Conservation (phyloP, 805 yeast genomes). For the Ascoidea asiatica region DNA sequence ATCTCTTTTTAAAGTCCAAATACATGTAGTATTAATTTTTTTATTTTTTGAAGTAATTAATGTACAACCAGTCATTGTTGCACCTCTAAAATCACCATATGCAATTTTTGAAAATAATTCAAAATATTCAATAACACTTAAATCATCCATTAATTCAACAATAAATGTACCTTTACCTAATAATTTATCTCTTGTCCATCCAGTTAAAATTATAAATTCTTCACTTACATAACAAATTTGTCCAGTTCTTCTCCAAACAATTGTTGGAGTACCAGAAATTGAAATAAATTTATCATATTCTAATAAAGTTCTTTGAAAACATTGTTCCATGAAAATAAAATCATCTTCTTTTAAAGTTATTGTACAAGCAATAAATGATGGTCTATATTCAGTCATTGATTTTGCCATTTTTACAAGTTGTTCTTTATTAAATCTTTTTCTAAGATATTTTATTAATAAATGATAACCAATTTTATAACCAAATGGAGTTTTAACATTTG, state of each 20-base stretch:
- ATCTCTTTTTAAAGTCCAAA: constrained; percentile 89
- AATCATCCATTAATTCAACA: constrained; percentile 75
- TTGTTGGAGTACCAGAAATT: constrained; percentile 84
- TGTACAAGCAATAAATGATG: constrained; percentile 86
- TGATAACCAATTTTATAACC: constrained; percentile 89
- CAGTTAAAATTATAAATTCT: constrained; percentile 82
- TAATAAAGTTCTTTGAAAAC: constrained; percentile 81
- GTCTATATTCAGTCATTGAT: constrained; percentile 81
- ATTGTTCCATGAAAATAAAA: constrained; percentile 88
- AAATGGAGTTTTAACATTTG: constrained; percentile 61
- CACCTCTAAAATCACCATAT: constrained; percentile 81
- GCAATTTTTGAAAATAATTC: constrained; percentile 74
- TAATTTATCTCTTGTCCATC: constrained; percentile 70
- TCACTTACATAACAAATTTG: constrained; percentile 93
- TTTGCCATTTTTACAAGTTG: constrained; percentile 74
- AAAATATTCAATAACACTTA: constrained; percentile 77
- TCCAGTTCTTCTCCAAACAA: constrained; percentile 93
- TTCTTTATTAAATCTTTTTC: constrained; percentile 52
- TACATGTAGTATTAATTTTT: constrained; percentile 59
- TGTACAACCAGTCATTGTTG: constrained; percentile 78
- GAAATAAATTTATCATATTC: constrained; percentile 80
- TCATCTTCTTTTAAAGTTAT: constrained; percentile 83
- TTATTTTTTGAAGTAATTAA: constrained; percentile 46
- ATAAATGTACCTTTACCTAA: constrained; percentile 58
- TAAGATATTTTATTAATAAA: constrained; percentile 58